Evolutionary conservation across 768 basidiomycete genomes (phyloP).

Genomic region (Hygrocybe punicea): DNA sequence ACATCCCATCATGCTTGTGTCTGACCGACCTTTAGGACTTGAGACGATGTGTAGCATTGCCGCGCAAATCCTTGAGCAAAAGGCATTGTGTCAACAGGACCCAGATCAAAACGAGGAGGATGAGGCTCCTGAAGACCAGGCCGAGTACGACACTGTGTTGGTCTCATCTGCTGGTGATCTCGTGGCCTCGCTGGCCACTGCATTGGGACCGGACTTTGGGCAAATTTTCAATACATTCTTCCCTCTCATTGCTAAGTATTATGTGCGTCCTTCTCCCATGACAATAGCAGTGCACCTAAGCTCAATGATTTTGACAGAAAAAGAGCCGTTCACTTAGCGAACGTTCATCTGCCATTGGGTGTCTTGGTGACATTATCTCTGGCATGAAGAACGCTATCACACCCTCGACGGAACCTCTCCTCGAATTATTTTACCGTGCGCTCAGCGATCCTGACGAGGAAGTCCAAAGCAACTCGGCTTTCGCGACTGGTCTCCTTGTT

Average conservation of each 20-base stretch:
- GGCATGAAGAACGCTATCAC: slow-evolving; percentile 88
- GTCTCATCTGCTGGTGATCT: slow-evolving; percentile 94
- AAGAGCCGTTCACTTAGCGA: slow-evolving; percentile 85
- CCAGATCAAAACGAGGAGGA: slow-evolving; percentile 88
- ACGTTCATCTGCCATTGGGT: slow-evolving; percentile 89
- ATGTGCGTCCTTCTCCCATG: slow-evolving; percentile 50
- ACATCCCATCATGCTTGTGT: slow-evolving; percentile 7
- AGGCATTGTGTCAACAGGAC: slow-evolving; percentile 94
- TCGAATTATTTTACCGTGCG: slow-evolving; percentile 81
- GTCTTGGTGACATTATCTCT: slow-evolving; percentile 90
- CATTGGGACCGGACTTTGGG: slow-evolving; percentile 80
- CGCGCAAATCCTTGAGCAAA: slow-evolving; percentile 84
- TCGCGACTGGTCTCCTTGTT: slow-evolving; percentile 87
- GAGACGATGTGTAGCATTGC: slow-evolving; percentile 79
- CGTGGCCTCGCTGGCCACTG: slow-evolving; percentile 81
- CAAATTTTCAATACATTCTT: slow-evolving; percentile 83
- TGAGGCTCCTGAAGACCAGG: slow-evolving; percentile 83
- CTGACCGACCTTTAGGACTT: slow-evolving; percentile 45
- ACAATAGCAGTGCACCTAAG: neutral
- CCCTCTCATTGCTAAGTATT: slow-evolving; percentile 87
- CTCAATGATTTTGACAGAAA: slow-evolving; percentile 47
- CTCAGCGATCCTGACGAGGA: slow-evolving; percentile 85
- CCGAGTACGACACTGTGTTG: slow-evolving; percentile 94
- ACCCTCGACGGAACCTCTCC: slow-evolving; percentile 73
- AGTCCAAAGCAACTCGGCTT: slow-evolving; percentile 94